Base-by-base conservation (phyloP, 306 rosid species). In the Lathyrus tuberosus region DNA sequence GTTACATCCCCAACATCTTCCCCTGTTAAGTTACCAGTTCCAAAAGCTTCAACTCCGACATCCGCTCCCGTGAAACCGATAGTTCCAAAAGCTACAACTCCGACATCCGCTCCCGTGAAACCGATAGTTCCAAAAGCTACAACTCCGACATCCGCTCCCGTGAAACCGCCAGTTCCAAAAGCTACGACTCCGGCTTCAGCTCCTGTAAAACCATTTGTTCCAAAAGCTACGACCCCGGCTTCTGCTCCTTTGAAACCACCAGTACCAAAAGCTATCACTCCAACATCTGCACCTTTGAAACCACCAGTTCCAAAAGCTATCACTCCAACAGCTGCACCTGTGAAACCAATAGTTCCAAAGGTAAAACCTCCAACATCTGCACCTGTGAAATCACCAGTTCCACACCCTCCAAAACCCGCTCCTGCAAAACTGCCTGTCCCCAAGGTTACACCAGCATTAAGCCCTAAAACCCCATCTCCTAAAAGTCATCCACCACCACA, bases 401-500 rank as follows among this genome's bases (percentile, higher is more conserved):
- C 89, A 11, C 14, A 38, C 33, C 62, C 79, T 22, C 76, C 76
- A 64, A 63, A 52, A 77, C 58, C 16, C 1, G 71, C 81, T 41
- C 81, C 81, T 41, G 35, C 15, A 9, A 63, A 71, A 37, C 18
- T 47, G 38, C 81, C 81, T 9, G 64, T 57, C 22, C 90, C 92
- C 22, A 82, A 79, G 63, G 78, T 68, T 35, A 57, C 88, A 15
- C 91, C 97, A 12, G 74, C 87, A 12, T 16, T 56, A 71, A 81
- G 84, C 76, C 85, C 92, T 3, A 64, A 64, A 42, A 4, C 20
- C 7, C 81, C 87, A 43, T 74, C 89, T 8, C 97, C 91, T 41
- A 78, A 81, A 46, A 77, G 26, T 20, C 68, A 62, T 48, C 82
- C 89, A 44, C 82, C 90, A 22, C 95, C 91, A 51, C 84, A 59